Percentiles rank a stretch among this genome's conserved stretches.
These are phyloP conservation scores for Annulohypoxylon moriforme DNA, from an alignment of 495 filamentous ascomycete genomes.

Conservation along the genomic window DNA sequence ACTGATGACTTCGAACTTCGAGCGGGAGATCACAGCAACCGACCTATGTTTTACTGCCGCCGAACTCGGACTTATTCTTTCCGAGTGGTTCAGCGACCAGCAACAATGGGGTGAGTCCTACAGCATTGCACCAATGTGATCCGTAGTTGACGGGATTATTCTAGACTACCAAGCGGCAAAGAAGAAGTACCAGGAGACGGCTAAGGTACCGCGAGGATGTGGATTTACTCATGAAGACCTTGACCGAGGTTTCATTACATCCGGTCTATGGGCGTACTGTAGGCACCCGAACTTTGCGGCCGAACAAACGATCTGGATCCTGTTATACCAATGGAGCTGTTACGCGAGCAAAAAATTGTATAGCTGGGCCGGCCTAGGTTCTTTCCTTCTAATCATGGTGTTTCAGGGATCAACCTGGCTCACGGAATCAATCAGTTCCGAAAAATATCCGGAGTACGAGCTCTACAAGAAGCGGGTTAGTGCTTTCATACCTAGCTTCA, in stretches of 20 bases:
- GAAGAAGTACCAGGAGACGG: constrained; percentile 73
- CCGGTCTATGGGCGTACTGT: constrained; percentile 84
- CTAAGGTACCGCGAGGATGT: constrained; percentile 69
- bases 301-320: constrained; percentile 91
- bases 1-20: constrained; percentile 63
- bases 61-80: constrained; percentile 75
- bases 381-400: constrained; percentile 74
- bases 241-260: constrained; percentile 89
- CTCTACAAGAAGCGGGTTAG: constrained; percentile 86
- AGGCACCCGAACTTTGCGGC: constrained; percentile 95
- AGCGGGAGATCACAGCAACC: constrained; percentile 57
- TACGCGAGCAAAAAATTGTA: constrained; percentile 73
- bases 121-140: neutral
- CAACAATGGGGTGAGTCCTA: constrained; percentile 83
- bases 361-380: constrained; percentile 84
- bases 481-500: constrained; percentile 77
- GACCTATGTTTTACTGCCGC: constrained; percentile 76
- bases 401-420: constrained; percentile 91
- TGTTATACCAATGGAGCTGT: constrained; percentile 87
- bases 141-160: constrained; percentile 34
- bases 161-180: constrained; percentile 84
- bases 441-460: constrained; percentile 90
- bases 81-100: constrained; percentile 86
- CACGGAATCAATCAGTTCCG: constrained; percentile 80
- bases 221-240: constrained; percentile 75